Percentiles rank a stretch among this genome's conserved stretches.
These are phyloP conservation scores for Pythium apleroticum DNA, from an alignment of 352 stramenopile genomes.

Conservation along the genomic window DNA sequence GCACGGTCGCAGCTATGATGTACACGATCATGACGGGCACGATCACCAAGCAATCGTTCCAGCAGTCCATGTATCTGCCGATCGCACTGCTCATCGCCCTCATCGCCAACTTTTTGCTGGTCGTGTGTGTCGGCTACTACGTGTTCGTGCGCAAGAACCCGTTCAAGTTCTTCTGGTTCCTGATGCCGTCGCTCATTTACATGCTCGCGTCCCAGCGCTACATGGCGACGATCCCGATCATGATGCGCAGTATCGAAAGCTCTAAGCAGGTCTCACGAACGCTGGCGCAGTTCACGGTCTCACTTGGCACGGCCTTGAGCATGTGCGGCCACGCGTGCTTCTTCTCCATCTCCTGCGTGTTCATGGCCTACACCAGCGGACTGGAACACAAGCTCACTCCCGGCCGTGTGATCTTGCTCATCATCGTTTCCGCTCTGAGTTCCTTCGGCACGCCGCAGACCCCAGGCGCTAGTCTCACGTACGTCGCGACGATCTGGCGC, in stretches of 20 bases:
- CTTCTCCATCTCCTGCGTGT: conserved; percentile 51
- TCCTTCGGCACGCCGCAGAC: conserved; percentile 50
- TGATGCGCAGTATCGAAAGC: conserved; percentile 62
- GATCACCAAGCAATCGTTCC: conserved; percentile 34
- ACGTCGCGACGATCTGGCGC: conserved; percentile 57
- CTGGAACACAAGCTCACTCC: conserved; percentile 40
- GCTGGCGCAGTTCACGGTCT: conserved; percentile 61
- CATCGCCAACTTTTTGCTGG: conserved; percentile 44
- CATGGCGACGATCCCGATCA: conserved; percentile 52
- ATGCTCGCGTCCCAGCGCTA: conserved; percentile 52
- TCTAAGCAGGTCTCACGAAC: conserved; percentile 63
- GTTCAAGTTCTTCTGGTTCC: conserved; percentile 54
- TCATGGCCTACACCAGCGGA: conserved; percentile 63
- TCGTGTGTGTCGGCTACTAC: conserved; percentile 54
- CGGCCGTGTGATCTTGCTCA: conserved; percentile 39
- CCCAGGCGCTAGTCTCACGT: conserved; percentile 37
- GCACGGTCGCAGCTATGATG: conserved; percentile 50
- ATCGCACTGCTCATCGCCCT: conserved; percentile 47
- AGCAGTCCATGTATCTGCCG: conserved; percentile 39
- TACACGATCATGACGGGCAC: conserved; percentile 53
- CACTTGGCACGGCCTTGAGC: conserved; percentile 46
- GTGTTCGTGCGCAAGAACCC: conserved; percentile 66
- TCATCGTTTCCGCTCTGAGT: conserved; percentile 46
- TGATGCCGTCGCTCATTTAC: conserved; percentile 54
- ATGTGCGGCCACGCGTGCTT: conserved; percentile 54